Conservation (phyloP, 192 early-diverging fungal genomes). For the Coemansia sp. region DNA sequence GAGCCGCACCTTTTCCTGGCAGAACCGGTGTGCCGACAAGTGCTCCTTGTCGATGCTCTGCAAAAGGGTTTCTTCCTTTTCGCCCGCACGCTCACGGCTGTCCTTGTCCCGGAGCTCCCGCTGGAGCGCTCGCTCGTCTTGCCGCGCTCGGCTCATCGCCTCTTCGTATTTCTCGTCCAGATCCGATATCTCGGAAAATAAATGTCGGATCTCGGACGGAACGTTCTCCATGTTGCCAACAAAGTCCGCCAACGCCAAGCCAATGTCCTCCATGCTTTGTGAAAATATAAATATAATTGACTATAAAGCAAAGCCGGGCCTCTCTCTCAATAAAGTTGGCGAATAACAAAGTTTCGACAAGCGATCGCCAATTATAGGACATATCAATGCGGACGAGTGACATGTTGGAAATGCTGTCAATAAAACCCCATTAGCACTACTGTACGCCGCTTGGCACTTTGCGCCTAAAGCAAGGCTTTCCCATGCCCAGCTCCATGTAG, state of each 20-base stretch:
- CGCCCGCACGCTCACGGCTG: conserved; percentile 19
- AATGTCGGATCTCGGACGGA: conserved; percentile 44
- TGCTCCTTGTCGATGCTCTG: conserved; percentile 24
- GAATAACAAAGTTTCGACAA: no score
- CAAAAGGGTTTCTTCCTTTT: conserved; percentile 23
- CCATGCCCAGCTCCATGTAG: background rate
- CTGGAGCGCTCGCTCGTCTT: conserved; percentile 30
- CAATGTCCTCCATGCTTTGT: conserved; percentile 47
- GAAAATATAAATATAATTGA: background rate
- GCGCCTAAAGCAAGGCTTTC: background rate
- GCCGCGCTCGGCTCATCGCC: conserved; percentile 16
- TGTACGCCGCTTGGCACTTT: no score
- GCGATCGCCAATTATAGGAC: no score
- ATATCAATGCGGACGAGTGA: no score
- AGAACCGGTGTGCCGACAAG: conserved; percentile 11
- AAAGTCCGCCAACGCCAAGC: conserved; percentile 48
- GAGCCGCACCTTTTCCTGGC: conserved; percentile 42
- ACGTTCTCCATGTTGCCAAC: conserved; percentile 52
- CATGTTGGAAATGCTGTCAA: no score
- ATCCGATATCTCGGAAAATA: conserved; percentile 47
- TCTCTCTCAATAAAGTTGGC: no score
- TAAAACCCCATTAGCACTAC: no score
- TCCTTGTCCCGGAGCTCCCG: conserved; percentile 18
- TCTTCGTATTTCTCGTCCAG: conserved; percentile 48
- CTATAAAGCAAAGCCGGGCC: background rate